phyloP scores from a whole-genome alignment of 495 filamentous ascomycete genomes.

The Haplographium delicatum region DNA sequence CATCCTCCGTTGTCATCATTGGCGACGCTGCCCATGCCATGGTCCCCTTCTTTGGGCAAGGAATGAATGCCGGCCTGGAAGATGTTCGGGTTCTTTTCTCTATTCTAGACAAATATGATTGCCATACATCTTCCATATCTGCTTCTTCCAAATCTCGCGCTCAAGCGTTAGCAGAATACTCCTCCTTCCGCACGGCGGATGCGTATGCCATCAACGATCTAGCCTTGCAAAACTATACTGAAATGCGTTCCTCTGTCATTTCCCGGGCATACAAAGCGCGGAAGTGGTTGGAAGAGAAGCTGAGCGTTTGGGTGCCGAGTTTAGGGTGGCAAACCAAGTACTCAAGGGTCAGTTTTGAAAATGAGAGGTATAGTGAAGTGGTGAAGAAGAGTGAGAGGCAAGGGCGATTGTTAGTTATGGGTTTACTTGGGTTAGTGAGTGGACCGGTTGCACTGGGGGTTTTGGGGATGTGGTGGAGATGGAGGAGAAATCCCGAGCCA shows the following conservation, averaged over 20 bases:
- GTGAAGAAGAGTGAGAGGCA: conserved; percentile 62
- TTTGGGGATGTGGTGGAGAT: background rate
- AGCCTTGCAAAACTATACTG: conserved; percentile 83
- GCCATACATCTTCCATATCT: background rate
- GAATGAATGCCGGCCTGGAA: conserved; percentile 83
- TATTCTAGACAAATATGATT: conserved; percentile 56
- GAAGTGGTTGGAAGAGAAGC: conserved; percentile 80
- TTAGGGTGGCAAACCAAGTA: conserved; percentile 91
- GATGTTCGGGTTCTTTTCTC: conserved; percentile 79
- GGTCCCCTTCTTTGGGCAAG: conserved; percentile 91
- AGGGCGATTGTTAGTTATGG: conserved; percentile 40
- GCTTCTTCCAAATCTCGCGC: conserved; percentile 37
- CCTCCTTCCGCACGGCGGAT: conserved; percentile 63
- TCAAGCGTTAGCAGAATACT: conserved; percentile 69
- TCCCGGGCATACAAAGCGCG: conserved; percentile 68
- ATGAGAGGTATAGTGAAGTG: conserved; percentile 84
- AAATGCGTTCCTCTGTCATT: conserved; percentile 83
- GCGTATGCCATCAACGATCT: conserved; percentile 89
- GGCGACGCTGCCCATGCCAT: conserved; percentile 97
- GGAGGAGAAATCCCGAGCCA: background rate
- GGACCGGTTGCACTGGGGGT: background rate
- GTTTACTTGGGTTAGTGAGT: background rate
- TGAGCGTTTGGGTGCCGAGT: conserved; percentile 67
- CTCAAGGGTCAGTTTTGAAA: conserved; percentile 85
- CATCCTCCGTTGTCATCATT: conserved; percentile 71